These are phyloP conservation scores for Saururus chinensis DNA, from an alignment of 164 flowering plant species.

Conservation along the genomic window DNA sequence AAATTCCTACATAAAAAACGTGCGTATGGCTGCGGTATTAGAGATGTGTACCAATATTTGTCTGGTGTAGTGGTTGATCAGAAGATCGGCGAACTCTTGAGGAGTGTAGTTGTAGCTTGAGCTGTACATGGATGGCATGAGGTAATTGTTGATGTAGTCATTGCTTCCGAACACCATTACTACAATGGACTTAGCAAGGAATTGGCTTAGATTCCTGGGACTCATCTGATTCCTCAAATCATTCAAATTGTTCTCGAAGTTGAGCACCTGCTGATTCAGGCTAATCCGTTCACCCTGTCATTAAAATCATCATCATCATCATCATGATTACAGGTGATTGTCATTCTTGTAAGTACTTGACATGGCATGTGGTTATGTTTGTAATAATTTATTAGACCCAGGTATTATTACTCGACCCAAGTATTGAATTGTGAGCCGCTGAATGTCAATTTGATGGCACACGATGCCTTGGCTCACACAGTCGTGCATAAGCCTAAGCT, in stretches of 20 bases:
- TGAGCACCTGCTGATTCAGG: slow-evolving; percentile 9
- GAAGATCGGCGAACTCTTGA: slow-evolving; percentile 38
- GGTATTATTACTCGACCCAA: too few relatives aligned
- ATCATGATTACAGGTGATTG: background rate
- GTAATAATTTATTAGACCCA: too few relatives aligned
- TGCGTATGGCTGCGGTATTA: background rate
- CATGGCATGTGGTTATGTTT: too few relatives aligned
- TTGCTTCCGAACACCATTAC: slow-evolving; percentile 60
- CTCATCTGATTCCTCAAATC: slow-evolving; percentile 8
- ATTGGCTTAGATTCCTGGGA: slow-evolving; percentile 20
- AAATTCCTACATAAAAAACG: background rate
- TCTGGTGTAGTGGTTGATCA: slow-evolving; percentile 42
- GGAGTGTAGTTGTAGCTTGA: slow-evolving; percentile 38
- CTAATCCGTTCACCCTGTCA: slow-evolving; percentile 8
- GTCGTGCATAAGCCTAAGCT: too few relatives aligned
- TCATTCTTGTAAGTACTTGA: too few relatives aligned
- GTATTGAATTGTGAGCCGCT: too few relatives aligned
- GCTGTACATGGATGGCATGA: slow-evolving; percentile 45
- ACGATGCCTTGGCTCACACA: too few relatives aligned
- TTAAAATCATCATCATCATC: background rate
- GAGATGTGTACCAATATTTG: slow-evolving; percentile 36
- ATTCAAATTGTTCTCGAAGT: slow-evolving; percentile 7
- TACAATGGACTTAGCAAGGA: slow-evolving; percentile 41
- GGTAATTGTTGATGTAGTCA: slow-evolving; percentile 71
- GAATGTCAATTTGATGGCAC: too few relatives aligned